phyloP scores from a whole-genome alignment of 768 basidiomycete genomes.

The Mycena sanguinolenta region DNA sequence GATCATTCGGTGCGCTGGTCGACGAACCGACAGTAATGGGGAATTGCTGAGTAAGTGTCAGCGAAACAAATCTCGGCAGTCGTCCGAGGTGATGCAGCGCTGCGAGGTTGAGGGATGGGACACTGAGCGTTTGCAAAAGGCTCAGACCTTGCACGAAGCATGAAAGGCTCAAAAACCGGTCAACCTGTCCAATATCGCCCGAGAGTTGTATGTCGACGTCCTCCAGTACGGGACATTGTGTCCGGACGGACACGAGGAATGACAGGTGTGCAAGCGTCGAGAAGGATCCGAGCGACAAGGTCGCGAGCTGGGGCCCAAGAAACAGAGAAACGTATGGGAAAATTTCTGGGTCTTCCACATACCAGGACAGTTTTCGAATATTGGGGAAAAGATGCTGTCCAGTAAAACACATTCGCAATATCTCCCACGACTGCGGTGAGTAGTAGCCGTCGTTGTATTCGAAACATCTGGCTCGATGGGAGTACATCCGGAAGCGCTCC shows the following conservation, averaged over 20 bases:
- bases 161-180: background rate
- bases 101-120: background rate
- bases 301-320: background rate
- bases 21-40: too few species aligned
- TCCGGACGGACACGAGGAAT: background rate
- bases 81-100: background rate
- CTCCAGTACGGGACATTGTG: background rate
- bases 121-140: background rate
- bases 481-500: background rate
- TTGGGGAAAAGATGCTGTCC: background rate
- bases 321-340: background rate
- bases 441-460: background rate
- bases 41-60: too few species aligned
- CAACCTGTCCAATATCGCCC: background rate
- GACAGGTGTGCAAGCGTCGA: background rate
- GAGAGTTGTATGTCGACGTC: background rate
- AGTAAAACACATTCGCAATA: background rate
- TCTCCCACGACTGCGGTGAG: background rate
- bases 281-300: background rate
- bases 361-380: background rate
- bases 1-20: too few species aligned
- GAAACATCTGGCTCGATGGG: background rate
- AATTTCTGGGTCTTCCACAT: background rate
- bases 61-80: too few species aligned
- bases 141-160: background rate